phyloP scores from a whole-genome alignment of 306 rosid species.

The Prunus fruticosa region DNA sequence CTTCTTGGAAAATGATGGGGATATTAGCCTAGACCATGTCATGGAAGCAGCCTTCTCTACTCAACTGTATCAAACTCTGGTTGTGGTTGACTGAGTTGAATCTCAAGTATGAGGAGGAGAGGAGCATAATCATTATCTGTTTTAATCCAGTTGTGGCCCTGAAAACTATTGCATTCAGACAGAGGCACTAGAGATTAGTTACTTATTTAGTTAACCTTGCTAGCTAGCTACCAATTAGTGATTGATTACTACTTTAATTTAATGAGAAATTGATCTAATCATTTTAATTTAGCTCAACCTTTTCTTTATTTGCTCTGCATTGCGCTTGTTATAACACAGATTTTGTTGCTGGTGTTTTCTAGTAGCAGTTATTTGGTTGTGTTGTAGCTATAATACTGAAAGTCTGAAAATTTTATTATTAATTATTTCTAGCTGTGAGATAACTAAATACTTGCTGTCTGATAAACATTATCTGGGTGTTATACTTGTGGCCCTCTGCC shows the following conservation, averaged over 20 bases:
- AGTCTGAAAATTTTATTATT: neutral
- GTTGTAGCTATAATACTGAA: neutral
- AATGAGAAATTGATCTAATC: too few species aligned
- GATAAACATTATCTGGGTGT: neutral
- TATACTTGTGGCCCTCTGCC: conserved; percentile 13
- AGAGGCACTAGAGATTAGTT: too few species aligned
- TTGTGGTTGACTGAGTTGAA: neutral
- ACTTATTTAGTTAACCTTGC: too few species aligned
- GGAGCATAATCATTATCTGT: too few species aligned
- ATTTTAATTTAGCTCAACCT: too few species aligned
- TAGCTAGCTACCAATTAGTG: too few species aligned
- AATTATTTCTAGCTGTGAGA: neutral
- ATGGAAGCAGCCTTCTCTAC: neutral
- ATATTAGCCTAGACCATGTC: neutral
- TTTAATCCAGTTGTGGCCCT: too few species aligned
- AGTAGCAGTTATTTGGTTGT: neutral
- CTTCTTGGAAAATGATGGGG: neutral
- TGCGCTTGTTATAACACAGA: neutral
- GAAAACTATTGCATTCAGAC: too few species aligned
- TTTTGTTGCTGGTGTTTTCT: neutral
- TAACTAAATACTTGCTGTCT: neutral
- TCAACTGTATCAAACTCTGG: neutral
- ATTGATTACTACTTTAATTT: too few species aligned
- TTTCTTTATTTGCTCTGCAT: neutral
- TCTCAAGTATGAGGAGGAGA: too few species aligned